Evolutionary conservation across 805 yeast genomes (phyloP).

Genomic region (Ogataea pini): DNA sequence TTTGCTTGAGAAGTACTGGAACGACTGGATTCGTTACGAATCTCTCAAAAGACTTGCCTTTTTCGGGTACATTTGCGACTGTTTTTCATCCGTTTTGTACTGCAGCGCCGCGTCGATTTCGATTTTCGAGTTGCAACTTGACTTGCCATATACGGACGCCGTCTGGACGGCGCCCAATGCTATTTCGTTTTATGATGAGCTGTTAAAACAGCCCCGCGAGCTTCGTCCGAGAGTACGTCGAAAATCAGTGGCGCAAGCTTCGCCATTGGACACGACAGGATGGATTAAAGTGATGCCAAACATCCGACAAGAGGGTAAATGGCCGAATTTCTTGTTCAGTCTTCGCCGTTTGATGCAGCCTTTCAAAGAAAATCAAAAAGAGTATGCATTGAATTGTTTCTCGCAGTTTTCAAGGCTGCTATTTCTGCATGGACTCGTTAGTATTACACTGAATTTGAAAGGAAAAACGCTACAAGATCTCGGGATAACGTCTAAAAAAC

Average conservation of each 20-base stretch:
- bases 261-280: conserved; percentile 2
- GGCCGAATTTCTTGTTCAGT: conserved; percentile 42
- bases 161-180: conserved; percentile 42
- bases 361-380: conserved; percentile 32
- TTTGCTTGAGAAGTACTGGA: conserved; percentile 36
- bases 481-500: conserved; percentile 37
- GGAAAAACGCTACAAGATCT: conserved; percentile 32
- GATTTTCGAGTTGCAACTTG: conserved; percentile 45
- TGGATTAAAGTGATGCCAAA: conserved; percentile 25
- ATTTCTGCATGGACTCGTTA: conserved; percentile 37
- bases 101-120: conserved; percentile 38
- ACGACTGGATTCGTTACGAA: conserved; percentile 48
- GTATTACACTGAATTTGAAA: conserved; percentile 17
- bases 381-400: conserved; percentile 38
- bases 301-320: conserved; percentile 32
- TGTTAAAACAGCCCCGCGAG: conserved; percentile 31
- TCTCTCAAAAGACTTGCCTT: conserved; percentile 43
- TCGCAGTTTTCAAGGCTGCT: conserved; percentile 40
- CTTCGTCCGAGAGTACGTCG: conserved; percentile 15
- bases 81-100: conserved; percentile 41
- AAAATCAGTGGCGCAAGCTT: conserved; percentile 12
- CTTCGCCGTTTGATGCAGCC: conserved; percentile 37
- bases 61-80: conserved; percentile 43
- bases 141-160: conserved; percentile 46
- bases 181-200: conserved; percentile 26